phyloP scores from a whole-genome alignment of 768 basidiomycete species.

The Pleurotus tuber-regium region DNA sequence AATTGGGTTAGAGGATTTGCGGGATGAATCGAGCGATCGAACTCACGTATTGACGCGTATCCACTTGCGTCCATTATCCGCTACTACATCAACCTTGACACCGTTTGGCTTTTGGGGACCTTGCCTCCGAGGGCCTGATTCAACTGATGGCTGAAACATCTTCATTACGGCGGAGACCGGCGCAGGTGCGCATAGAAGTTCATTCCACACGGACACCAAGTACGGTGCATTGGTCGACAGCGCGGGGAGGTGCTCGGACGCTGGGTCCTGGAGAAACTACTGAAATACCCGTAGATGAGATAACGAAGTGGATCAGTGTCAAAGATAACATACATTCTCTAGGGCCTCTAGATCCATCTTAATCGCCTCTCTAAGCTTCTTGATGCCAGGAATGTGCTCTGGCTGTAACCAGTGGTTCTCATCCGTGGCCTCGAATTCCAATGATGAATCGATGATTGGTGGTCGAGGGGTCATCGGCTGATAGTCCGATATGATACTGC shows the following conservation, averaged over 20 bases:
- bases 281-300: slow-evolving; percentile 26
- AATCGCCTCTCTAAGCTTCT: slow-evolving; percentile 43
- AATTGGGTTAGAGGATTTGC: not conserved
- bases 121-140: slow-evolving; percentile 17
- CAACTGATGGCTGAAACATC: slow-evolving; percentile 34
- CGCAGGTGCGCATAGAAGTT: slow-evolving; percentile 57
- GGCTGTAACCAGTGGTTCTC: slow-evolving; percentile 42
- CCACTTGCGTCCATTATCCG: slow-evolving; percentile 74
- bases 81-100: slow-evolving; percentile 81
- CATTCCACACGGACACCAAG: slow-evolving; percentile 79
- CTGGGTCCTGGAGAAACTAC: slow-evolving; percentile 62
- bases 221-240: slow-evolving; percentile 80
- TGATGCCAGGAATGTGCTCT: slow-evolving; percentile 42
- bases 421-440: slow-evolving; percentile 31
- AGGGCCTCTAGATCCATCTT: slow-evolving; percentile 43
- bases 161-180: slow-evolving; percentile 62
- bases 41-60: slow-evolving; percentile 86
- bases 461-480: slow-evolving; percentile 34
- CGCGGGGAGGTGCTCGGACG: slow-evolving; percentile 42
- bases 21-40: not conserved
- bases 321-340: slow-evolving; percentile 35
- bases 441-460: slow-evolving; percentile 46
- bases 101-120: slow-evolving; percentile 27
- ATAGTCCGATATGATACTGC: slow-evolving; percentile 35
- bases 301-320: slow-evolving; percentile 5